Percentiles rank a stretch among this genome's conserved stretches.
These are phyloP conservation scores for Acanthamoeba sp. DNA, from an alignment of 208 protist species.

Conservation along the genomic window DNA sequence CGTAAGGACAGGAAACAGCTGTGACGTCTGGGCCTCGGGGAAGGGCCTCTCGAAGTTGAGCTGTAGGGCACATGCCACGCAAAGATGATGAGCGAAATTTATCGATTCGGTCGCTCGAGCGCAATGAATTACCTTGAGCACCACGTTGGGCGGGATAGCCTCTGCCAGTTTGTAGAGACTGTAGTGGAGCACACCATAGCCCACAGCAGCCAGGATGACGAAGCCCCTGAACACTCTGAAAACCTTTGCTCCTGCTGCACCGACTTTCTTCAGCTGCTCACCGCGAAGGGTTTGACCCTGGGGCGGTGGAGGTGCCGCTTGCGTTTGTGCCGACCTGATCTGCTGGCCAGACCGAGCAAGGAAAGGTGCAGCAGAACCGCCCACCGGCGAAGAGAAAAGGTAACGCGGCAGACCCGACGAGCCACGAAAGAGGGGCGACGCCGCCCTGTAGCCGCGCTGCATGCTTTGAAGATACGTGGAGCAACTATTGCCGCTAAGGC, in stretches of 20 bases:
- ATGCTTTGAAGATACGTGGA: not conserved
- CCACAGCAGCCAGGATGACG: not conserved
- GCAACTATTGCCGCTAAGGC: too few relatives aligned
- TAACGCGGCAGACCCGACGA: not conserved
- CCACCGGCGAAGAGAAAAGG: not conserved
- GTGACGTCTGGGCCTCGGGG: constrained; percentile 4
- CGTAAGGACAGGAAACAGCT: constrained; percentile 33
- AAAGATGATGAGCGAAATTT: not conserved
- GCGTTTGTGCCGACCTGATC: not conserved
- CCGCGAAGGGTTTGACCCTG: not conserved
- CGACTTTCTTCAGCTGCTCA: not conserved
- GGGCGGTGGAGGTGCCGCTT: not conserved
- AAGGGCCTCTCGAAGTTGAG: constrained; percentile 71
- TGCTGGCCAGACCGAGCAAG: not conserved
- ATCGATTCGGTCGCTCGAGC: too few relatives aligned
- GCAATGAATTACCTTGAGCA: constrained; percentile 17
- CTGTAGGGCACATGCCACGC: not conserved
- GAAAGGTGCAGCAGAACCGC: not conserved
- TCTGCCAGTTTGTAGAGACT: not conserved
- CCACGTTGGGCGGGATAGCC: not conserved
- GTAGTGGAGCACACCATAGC: constrained; percentile 40
- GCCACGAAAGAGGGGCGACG: not conserved
- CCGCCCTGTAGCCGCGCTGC: not conserved
- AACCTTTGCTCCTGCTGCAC: not conserved
- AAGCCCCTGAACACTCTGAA: not conserved